These are phyloP conservation scores for Pseudogymnoascus sp. DNA, from an alignment of 2,329 filamentous ascomycete genomes.

Conservation along the genomic window DNA sequence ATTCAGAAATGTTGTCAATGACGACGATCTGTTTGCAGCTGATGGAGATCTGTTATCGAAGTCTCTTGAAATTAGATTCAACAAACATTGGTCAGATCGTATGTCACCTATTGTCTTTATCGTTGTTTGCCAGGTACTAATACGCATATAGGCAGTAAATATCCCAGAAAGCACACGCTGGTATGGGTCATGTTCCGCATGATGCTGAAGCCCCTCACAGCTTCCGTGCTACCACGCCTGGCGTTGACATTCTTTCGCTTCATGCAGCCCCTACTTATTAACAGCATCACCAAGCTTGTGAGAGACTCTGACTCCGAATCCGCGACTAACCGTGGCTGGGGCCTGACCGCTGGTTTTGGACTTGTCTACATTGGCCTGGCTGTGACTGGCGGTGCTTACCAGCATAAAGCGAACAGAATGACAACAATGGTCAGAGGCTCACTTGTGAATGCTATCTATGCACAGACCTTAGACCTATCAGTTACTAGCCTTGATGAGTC, in stretches of 20 bases:
- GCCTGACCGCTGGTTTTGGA: conserved; percentile 17
- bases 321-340: conserved; percentile 15
- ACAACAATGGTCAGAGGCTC: conserved; percentile 21
- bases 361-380: conserved; percentile 20
- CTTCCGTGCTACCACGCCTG: conserved; percentile 16
- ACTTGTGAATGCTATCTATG: conserved; percentile 22
- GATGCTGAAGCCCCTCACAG: conserved; percentile 14
- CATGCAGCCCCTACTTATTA: conserved; percentile 19
- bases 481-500: conserved; percentile 21
- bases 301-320: conserved; percentile 12
- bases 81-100: conserved; percentile 15
- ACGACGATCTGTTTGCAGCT: conserved; percentile 22
- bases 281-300: conserved; percentile 13
- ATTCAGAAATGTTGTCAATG: conserved; percentile 22
- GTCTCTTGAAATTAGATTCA: conserved; percentile 12
- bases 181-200: conserved; percentile 13
- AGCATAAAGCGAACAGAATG: conserved; percentile 20
- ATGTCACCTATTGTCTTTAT: background rate
- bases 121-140: conserved; percentile 6
- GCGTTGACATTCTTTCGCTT: conserved; percentile 18
- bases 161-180: conserved; percentile 15
- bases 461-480: conserved; percentile 22
- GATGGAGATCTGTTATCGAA: conserved; percentile 15
- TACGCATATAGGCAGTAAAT: conserved; percentile 10
- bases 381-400: conserved; percentile 17